Conservation (phyloP, 2,329 filamentous ascomycete species). For the Calycina marina region DNA sequence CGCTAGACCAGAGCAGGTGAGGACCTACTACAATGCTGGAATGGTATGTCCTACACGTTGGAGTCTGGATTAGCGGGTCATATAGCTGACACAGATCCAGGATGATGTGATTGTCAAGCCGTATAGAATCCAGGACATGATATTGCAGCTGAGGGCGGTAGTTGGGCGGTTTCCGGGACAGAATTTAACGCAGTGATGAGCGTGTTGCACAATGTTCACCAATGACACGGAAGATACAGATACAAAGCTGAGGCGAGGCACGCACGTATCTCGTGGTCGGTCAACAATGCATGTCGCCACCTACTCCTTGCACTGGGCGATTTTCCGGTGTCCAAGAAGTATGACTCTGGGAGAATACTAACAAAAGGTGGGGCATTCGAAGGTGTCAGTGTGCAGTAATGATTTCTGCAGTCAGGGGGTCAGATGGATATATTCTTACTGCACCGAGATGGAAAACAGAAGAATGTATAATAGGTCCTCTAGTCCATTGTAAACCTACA, state of each 20-base stretch:
- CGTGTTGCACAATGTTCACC: too few relatives aligned
- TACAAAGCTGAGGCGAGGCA: too few relatives aligned
- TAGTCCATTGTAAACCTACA: constrained; percentile 11
- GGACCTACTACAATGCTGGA: constrained; percentile 24
- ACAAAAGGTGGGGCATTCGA: constrained; percentile 12
- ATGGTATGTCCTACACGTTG: constrained; percentile 39
- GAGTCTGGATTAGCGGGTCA: too few relatives aligned
- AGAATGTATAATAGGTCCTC: too few relatives aligned
- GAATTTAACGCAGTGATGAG: too few relatives aligned
- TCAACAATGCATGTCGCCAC: too few relatives aligned
- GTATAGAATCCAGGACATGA: constrained; percentile 56
- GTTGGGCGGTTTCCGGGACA: too few relatives aligned
- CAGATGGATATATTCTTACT: background rate
- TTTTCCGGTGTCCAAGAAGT: constrained; percentile 17
- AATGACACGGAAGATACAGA: too few relatives aligned
- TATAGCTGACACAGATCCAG: too few relatives aligned
- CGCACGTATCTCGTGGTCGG: too few relatives aligned
- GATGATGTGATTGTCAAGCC: constrained; percentile 70
- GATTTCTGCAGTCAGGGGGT: constrained; percentile 12
- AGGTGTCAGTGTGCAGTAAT: constrained; percentile 17
- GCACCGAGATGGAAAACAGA: background rate
- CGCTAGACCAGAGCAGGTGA: constrained; percentile 27
- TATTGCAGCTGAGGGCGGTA: constrained; percentile 47
- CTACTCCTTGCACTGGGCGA: too few relatives aligned
- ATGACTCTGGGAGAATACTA: constrained; percentile 18